phyloP scores from a whole-genome alignment of 371 early-diverging fungal genomes.

The Syncephalastrum racemosum region DNA sequence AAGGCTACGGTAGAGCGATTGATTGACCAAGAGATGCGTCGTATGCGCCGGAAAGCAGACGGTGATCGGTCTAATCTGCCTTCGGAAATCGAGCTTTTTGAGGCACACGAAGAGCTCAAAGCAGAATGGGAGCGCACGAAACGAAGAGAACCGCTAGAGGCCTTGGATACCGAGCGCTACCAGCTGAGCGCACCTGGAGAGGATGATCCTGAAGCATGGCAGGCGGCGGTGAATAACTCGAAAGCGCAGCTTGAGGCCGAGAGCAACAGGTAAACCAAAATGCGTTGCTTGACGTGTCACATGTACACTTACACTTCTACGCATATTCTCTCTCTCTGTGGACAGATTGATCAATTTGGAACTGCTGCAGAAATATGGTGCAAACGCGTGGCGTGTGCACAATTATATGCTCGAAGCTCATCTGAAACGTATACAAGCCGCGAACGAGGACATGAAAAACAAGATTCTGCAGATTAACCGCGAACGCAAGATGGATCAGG shows the following conservation, averaged over 20 bases:
- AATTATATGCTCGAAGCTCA: slow-evolving; percentile 75
- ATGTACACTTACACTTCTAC: neutral
- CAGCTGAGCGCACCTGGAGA: slow-evolving; percentile 57
- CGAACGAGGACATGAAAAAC: slow-evolving; percentile 48
- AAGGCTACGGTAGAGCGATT: slow-evolving; percentile 56
- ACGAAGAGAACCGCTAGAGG: slow-evolving; percentile 52
- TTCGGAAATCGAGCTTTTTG: slow-evolving; percentile 32
- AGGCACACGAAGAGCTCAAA: slow-evolving; percentile 46
- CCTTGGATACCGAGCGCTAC: slow-evolving; percentile 63
- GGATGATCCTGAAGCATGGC: slow-evolving; percentile 56
- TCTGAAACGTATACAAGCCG: slow-evolving; percentile 42
- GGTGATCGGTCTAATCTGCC: slow-evolving; percentile 35
- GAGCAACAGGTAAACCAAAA: slow-evolving; percentile 50
- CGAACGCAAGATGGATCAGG: slow-evolving; percentile 73
- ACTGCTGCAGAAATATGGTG: slow-evolving; percentile 77
- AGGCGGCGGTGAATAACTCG: slow-evolving; percentile 72
- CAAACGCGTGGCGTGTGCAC: slow-evolving; percentile 83
- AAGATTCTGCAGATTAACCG: slow-evolving; percentile 65
- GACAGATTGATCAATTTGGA: slow-evolving; percentile 74
- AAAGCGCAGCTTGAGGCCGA: slow-evolving; percentile 87
- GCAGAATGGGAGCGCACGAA: slow-evolving; percentile 67
- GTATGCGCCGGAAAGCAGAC: slow-evolving; percentile 46
- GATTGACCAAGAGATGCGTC: slow-evolving; percentile 70
- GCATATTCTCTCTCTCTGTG: too few species aligned
- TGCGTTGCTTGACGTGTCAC: neutral